Conservation (phyloP, 2,329 filamentous ascomycete genomes). For the Cladosporium velox region DNA sequence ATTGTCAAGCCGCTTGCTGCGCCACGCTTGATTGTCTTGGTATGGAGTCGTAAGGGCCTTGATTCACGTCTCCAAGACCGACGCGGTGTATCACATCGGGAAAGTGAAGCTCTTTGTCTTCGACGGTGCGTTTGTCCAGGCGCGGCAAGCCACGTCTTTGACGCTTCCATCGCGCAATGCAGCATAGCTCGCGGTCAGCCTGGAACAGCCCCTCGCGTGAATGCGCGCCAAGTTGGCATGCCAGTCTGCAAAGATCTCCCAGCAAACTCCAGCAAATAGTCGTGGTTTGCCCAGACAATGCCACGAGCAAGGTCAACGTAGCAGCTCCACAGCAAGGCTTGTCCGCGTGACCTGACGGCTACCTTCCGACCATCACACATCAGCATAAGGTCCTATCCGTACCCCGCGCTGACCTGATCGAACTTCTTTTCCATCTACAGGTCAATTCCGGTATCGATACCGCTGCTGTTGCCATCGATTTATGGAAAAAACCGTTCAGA, state of each 20-base stretch:
- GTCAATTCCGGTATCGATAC: conserved; percentile 14
- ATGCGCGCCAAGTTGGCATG: conserved; percentile 20
- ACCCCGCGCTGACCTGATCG: conserved; percentile 11
- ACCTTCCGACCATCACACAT: neutral
- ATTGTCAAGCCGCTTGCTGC: conserved; percentile 14
- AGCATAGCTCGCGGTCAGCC: neutral
- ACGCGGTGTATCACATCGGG: neutral
- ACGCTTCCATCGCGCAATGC: conserved; percentile 1
- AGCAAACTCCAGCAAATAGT: conserved; percentile 14
- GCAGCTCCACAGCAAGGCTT: conserved; percentile 16
- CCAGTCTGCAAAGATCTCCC: conserved; percentile 8
- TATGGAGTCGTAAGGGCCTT: neutral
- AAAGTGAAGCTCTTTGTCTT: conserved; percentile 15
- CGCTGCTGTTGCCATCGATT: conserved; percentile 19
- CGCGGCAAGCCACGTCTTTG: conserved; percentile 8
- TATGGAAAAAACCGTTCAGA: conserved; percentile 23
- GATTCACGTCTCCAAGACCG: neutral
- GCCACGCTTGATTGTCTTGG: conserved; percentile 14
- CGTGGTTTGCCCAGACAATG: conserved; percentile 18
- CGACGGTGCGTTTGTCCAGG: neutral
- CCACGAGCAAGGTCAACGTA: conserved; percentile 13
- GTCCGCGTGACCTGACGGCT: conserved; percentile 15
- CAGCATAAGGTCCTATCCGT: conserved; percentile 5
- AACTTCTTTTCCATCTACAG: conserved; percentile 3
- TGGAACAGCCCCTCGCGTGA: conserved; percentile 8